Evolutionary conservation across 495 filamentous ascomycete genomes (phyloP).

Genomic region (Aspergillus cristatus): DNA sequence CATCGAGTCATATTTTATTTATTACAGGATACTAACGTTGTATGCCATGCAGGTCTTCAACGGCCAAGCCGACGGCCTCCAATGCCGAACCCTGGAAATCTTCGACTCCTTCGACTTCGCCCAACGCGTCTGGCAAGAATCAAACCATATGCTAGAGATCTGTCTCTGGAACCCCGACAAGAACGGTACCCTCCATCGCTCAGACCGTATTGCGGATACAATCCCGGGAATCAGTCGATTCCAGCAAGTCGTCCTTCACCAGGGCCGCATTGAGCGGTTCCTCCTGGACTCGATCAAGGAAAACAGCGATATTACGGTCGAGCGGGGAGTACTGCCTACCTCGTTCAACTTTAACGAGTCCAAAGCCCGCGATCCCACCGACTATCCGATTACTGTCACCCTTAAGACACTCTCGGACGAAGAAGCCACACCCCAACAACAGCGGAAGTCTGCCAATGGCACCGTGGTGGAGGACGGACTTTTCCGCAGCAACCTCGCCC

Average conservation of each 20-base stretch:
- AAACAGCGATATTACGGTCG: slow-evolving; percentile 8
- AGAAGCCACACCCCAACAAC: slow-evolving; percentile 15
- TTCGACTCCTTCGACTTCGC: slow-evolving; percentile 46
- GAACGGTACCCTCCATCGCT: slow-evolving; percentile 1
- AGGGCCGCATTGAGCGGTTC: slow-evolving; percentile 10
- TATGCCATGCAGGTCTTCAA: slow-evolving; percentile 32
- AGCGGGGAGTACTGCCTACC: slow-evolving; percentile 1
- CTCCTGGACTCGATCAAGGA: slow-evolving; percentile 4
- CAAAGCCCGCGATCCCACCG: slow-evolving; percentile 30
- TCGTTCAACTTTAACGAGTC: slow-evolving; percentile 20
- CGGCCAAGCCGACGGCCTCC: slow-evolving; percentile 53
- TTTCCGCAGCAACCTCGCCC: slow-evolving; percentile 45
- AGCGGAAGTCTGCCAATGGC: slow-evolving; percentile 1
- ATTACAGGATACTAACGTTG: too few relatives aligned
- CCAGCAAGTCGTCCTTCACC: slow-evolving; percentile 9
- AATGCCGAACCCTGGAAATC: slow-evolving; percentile 51
- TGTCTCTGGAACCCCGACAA: slow-evolving; percentile 15
- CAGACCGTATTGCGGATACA: not conserved
- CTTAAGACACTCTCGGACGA: slow-evolving; percentile 26
- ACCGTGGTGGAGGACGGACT: slow-evolving; percentile 35
- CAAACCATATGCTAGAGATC: slow-evolving; percentile 45
- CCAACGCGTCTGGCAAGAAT: slow-evolving; percentile 45
- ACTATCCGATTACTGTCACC: slow-evolving; percentile 45
- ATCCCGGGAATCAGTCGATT: slow-evolving; percentile 1
- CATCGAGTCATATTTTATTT: too few relatives aligned